Evolutionary conservation across 331 rosid species (phyloP).

Genomic region (Rosa hybrid): DNA sequence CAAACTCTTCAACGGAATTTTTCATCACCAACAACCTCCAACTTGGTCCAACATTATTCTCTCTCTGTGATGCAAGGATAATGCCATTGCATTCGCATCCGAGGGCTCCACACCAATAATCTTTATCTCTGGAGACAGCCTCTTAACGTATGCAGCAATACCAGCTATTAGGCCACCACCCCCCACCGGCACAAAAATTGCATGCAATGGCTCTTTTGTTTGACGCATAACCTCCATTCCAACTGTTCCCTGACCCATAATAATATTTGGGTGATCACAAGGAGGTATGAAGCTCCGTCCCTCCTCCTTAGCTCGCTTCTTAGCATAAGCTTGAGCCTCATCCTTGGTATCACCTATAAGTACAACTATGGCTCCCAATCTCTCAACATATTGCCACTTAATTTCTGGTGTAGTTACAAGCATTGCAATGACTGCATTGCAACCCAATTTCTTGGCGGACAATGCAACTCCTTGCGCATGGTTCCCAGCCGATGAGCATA

Average conservation of each 20-base stretch:
- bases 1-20: too few species aligned
- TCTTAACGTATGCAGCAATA: slow-evolving; percentile 92
- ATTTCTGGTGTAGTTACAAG: slow-evolving; percentile 90
- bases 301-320: slow-evolving; percentile 65
- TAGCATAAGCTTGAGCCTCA: slow-evolving; percentile 91
- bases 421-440: slow-evolving; percentile 85
- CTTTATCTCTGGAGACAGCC: slow-evolving; percentile 88
- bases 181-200: slow-evolving; percentile 95
- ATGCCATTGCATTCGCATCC: slow-evolving; percentile 96
- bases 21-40: slow-evolving; percentile 29
- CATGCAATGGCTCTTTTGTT: slow-evolving; percentile 59
- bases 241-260: slow-evolving; percentile 89
- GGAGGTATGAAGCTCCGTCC: slow-evolving; percentile 79
- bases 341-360: slow-evolving; percentile 89
- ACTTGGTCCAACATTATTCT: slow-evolving; percentile 82
- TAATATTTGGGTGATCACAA: slow-evolving; percentile 94
- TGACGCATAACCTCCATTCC: slow-evolving; percentile 96
- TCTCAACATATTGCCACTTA: slow-evolving; percentile 91
- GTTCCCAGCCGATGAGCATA: slow-evolving; percentile 97
- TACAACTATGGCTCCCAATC: slow-evolving; percentile 80
- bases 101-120: slow-evolving; percentile 92
- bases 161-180: slow-evolving; percentile 99
- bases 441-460: slow-evolving; percentile 73
- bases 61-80: slow-evolving; percentile 79
- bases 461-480: slow-evolving; percentile 99